Evolutionary conservation across 2,329 filamentous ascomycete species (phyloP).

Genomic region (Lizonia empirigonia): DNA sequence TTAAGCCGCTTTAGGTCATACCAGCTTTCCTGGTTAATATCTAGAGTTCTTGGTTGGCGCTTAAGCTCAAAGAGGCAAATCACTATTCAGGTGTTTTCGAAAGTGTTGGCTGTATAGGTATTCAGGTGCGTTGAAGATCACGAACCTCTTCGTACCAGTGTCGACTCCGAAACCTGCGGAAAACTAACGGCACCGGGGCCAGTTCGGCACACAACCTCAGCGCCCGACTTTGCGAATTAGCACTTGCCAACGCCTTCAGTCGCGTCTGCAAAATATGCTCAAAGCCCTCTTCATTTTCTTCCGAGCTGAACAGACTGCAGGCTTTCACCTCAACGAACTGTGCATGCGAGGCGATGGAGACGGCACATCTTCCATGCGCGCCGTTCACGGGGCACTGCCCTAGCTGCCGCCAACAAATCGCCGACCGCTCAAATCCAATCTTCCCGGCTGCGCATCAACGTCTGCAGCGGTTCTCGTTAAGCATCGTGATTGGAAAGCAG

Average conservation of each 20-base stretch:
- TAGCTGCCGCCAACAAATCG: slow-evolving; percentile 16
- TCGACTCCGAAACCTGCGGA: neutral
- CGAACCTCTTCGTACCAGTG: too few relatives aligned
- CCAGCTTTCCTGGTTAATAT: too few relatives aligned
- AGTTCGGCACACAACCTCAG: neutral
- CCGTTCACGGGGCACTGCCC: slow-evolving; percentile 11
- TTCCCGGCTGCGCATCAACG: neutral
- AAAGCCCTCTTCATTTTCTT: neutral
- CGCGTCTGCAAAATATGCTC: neutral
- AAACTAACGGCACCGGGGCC: neutral
- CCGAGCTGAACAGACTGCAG: neutral
- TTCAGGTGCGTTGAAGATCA: too few relatives aligned
- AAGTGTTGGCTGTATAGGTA: too few relatives aligned
- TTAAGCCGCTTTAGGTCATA: too few relatives aligned
- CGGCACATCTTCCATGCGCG: slow-evolving; percentile 5
- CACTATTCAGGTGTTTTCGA: too few relatives aligned
- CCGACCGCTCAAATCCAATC: slow-evolving; percentile 7
- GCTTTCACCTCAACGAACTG: slow-evolving; percentile 7
- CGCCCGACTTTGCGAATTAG: too few relatives aligned
- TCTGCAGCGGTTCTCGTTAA: neutral
- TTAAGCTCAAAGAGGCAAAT: too few relatives aligned
- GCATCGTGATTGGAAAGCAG: neutral
- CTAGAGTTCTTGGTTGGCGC: too few relatives aligned
- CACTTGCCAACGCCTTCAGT: neutral
- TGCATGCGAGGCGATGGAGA: slow-evolving; percentile 2